phyloP scores from a whole-genome alignment of 2,329 filamentous ascomycete species.

The Calonectria leucothoes region DNA sequence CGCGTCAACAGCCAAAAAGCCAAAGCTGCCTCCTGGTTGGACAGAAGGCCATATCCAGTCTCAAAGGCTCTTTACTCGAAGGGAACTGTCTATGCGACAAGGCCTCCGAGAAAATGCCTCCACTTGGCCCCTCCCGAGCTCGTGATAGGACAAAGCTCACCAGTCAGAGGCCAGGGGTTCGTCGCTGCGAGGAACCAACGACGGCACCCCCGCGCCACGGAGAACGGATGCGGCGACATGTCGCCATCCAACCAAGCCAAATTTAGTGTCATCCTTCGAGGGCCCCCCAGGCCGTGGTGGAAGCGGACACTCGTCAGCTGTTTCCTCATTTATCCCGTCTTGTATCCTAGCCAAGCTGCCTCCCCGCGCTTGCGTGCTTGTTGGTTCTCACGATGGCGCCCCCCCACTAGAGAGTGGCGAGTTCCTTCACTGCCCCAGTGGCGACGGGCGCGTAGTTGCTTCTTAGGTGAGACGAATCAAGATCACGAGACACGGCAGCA shows the following conservation, averaged over 20 bases:
- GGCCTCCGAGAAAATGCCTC: neutral
- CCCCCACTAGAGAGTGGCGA: conserved; percentile 31
- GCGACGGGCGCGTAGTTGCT: conserved; percentile 16
- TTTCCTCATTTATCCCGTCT: conserved; percentile 26
- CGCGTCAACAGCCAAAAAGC: conserved; percentile 32
- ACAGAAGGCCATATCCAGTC: conserved; percentile 30
- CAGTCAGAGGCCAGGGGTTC: conserved; percentile 30
- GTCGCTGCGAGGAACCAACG: conserved; percentile 32
- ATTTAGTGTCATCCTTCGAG: conserved; percentile 25
- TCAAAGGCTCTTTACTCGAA: conserved; percentile 35
- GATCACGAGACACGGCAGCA: conserved; percentile 21
- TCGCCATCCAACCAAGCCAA: conserved; percentile 30
- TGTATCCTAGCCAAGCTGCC: conserved; percentile 26
- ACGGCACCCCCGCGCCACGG: conserved; percentile 39
- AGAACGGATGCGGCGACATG: conserved; percentile 29
- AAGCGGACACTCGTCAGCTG: conserved; percentile 27
- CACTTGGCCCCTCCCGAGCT: conserved; percentile 20
- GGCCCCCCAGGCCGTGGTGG: conserved; percentile 17
- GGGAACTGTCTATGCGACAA: conserved; percentile 22
- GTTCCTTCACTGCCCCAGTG: conserved; percentile 17
- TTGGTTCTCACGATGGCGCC: conserved; percentile 15
- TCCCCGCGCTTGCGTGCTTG: conserved; percentile 23
- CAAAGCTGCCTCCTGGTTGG: conserved; percentile 39
- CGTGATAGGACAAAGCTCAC: conserved; percentile 27
- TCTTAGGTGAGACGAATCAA: conserved; percentile 26